These are phyloP conservation scores for Citrus hindsii DNA, from an alignment of 345 rosid species.

Conservation along the genomic window DNA sequence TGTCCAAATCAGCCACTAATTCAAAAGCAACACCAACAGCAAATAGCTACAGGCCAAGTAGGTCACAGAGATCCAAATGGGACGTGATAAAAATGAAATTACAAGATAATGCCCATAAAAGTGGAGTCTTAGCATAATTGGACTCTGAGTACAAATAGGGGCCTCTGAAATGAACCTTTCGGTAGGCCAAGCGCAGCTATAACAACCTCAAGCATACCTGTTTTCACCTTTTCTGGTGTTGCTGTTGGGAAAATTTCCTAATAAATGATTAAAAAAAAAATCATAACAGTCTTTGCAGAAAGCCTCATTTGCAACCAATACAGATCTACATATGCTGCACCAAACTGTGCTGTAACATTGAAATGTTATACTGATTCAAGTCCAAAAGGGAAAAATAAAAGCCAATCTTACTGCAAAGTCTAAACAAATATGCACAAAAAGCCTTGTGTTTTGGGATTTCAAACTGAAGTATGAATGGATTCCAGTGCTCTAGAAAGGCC, in stretches of 20 bases:
- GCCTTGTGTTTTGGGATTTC: no score
- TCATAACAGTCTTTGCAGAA: not conserved
- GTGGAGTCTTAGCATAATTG: conserved; percentile 65
- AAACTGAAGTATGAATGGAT: no score
- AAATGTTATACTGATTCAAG: not conserved
- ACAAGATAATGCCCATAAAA: not conserved
- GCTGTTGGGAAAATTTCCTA: conserved; percentile 79
- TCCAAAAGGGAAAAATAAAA: not conserved
- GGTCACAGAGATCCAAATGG: not conserved
- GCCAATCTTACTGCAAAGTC: no score
- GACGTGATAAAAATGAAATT: not conserved
- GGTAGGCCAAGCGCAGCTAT: conserved; percentile 47
- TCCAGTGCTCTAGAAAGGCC: no score
- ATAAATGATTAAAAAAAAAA: not conserved
- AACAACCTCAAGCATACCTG: no score
- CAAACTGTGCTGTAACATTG: not conserved
- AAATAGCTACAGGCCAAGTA: not conserved
- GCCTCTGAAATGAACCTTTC: not conserved
- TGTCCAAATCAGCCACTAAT: not conserved
- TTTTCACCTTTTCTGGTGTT: conserved; percentile 17
- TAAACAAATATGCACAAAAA: not conserved
- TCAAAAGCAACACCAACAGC: no score
- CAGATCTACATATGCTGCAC: not conserved
- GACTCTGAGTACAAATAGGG: no score
- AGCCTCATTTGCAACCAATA: not conserved